Evolutionary conservation across 208 protist genomes (phyloP).

Genomic region (Leptomonas seymouri): DNA sequence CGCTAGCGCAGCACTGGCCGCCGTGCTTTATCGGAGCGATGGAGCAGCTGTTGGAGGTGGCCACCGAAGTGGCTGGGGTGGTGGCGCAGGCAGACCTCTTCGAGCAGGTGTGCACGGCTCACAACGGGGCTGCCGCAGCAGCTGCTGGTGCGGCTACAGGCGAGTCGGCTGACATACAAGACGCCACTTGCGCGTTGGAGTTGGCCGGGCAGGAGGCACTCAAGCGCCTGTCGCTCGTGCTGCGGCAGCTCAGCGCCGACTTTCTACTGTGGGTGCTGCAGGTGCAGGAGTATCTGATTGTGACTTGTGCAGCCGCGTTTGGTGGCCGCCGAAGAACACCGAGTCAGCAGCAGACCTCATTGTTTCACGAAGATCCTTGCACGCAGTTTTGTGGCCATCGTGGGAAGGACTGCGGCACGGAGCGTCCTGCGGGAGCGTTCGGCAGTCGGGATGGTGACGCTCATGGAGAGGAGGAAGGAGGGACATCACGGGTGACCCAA

Average conservation of each 20-base stretch:
- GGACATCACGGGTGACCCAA: too few species aligned
- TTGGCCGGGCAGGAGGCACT: slow-evolving; percentile 40
- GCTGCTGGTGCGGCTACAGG: neutral
- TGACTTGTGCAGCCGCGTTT: slow-evolving; percentile 3
- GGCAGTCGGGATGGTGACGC: neutral
- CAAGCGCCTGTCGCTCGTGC: slow-evolving; percentile 35
- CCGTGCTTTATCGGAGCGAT: slow-evolving; percentile 18
- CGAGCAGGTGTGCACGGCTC: neutral
- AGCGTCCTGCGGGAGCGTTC: neutral
- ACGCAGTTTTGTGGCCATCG: neutral
- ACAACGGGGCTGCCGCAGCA: neutral
- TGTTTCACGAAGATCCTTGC: too few species aligned
- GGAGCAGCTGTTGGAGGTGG: slow-evolving; percentile 36
- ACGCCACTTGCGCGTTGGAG: slow-evolving; percentile 32
- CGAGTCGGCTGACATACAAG: slow-evolving; percentile 6
- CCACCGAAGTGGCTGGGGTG: slow-evolving; percentile 40
- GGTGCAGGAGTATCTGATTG: slow-evolving; percentile 37
- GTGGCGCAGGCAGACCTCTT: slow-evolving; percentile 29
- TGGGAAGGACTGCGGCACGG: neutral
- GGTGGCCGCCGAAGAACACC: neutral
- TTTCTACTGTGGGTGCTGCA: slow-evolving; percentile 52
- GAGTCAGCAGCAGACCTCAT: too few species aligned
- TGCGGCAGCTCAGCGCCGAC: slow-evolving; percentile 37
- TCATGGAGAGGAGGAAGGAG: neutral
- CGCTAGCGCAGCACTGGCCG: slow-evolving; percentile 17